Conservation (phyloP, 176 grass and related monocot genomes). For the Alopecurus myosuroides region DNA sequence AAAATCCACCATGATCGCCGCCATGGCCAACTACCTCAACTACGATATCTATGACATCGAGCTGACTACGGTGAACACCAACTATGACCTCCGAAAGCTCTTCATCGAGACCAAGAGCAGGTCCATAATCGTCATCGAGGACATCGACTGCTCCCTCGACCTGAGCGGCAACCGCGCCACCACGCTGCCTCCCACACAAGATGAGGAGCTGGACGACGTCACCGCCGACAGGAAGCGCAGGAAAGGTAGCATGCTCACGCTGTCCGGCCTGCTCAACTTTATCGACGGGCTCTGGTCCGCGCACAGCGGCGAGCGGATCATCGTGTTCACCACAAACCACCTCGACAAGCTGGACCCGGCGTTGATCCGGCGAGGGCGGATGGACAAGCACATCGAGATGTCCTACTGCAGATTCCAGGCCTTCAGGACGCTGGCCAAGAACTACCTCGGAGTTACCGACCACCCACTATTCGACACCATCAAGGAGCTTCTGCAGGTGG, state of each 20-base stretch:
- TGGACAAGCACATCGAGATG: constrained; percentile 87
- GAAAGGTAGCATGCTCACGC: constrained; percentile 19
- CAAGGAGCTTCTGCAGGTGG: background rate
- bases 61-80: constrained; percentile 27
- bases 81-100: constrained; percentile 41
- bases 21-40: constrained; percentile 49
- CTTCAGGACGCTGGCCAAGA: constrained; percentile 15
- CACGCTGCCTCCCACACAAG: background rate
- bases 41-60: constrained; percentile 53
- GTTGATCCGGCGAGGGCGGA: constrained; percentile 53
- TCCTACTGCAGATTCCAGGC: constrained; percentile 51
- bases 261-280: constrained; percentile 66
- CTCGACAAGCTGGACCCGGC: constrained; percentile 46
- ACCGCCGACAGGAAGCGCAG: background rate
- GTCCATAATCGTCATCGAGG: constrained; percentile 78
- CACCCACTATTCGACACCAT: constrained; percentile 4
- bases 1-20: constrained; percentile 59
- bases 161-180: constrained; percentile 17
- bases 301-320: constrained; percentile 49
- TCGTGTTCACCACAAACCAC: constrained; percentile 70
- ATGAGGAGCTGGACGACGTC: background rate
- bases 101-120: constrained; percentile 41
- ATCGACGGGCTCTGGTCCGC: constrained; percentile 68
- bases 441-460: background rate
- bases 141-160: constrained; percentile 74